Percentiles rank a stretch among this genome's conserved stretches.
Evolutionary conservation across 83 land plant species (phyloP).

Genomic region (Thuja plicata): DNA sequence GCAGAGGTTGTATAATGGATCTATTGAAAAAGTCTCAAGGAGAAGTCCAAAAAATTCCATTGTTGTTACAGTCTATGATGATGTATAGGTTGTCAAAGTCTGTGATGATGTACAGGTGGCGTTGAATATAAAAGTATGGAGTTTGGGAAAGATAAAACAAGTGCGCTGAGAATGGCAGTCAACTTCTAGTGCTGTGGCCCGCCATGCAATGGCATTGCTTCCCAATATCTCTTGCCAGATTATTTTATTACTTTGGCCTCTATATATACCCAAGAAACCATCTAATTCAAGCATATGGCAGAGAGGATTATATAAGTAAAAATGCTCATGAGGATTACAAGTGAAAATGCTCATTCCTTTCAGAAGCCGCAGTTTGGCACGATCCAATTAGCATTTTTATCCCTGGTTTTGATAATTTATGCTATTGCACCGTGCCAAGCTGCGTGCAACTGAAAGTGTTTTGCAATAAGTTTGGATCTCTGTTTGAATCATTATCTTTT

Average conservation of each 20-base stretch:
- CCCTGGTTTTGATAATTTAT: background rate
- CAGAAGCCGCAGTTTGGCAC: constrained; percentile 11
- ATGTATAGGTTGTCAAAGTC: too few species aligned
- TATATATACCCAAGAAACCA: background rate
- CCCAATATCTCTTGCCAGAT: background rate
- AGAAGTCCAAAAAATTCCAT: background rate
- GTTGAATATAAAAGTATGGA: background rate
- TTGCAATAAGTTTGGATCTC: background rate
- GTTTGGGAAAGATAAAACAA: background rate
- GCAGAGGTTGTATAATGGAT: background rate
- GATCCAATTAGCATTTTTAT: background rate
- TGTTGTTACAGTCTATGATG: too few species aligned
- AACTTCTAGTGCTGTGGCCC: constrained; percentile 3
- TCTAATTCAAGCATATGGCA: background rate
- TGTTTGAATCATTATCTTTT: too few species aligned
- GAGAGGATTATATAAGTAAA: background rate
- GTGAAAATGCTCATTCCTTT: background rate
- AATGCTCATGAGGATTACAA: background rate
- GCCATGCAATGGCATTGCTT: background rate
- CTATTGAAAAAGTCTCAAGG: background rate
- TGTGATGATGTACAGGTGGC: background rate
- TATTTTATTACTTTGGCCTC: background rate
- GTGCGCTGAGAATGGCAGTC: background rate
- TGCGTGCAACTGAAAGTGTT: constrained; percentile 11
- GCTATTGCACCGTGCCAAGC: constrained; percentile 16